Evolutionary conservation across 208 protist genomes (phyloP).

Genomic region (Sergeia podlipaevii): DNA sequence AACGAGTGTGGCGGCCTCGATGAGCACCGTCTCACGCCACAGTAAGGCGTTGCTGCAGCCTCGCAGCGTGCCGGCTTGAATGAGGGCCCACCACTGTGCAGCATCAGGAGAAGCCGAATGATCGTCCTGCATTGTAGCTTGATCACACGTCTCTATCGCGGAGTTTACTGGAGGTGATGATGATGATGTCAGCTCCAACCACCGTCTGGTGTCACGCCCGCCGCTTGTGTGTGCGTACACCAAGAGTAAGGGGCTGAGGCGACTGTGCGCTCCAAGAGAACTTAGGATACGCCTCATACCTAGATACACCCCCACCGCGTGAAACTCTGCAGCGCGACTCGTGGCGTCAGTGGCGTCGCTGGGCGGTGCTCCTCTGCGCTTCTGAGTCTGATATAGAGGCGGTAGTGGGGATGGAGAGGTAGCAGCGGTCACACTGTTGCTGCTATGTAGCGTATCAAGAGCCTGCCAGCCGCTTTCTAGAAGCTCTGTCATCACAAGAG

Average conservation of each 20-base stretch:
- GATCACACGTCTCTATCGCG: too few species aligned
- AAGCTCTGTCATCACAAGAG: neutral
- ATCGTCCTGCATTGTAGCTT: neutral
- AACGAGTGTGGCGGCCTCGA: conserved; percentile 76
- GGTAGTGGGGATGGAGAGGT: neutral
- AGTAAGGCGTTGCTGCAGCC: conserved; percentile 11
- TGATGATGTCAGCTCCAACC: neutral
- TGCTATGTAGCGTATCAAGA: neutral
- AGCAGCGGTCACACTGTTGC: neutral
- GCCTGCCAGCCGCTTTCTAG: conserved; percentile 5
- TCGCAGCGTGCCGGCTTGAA: conserved; percentile 16
- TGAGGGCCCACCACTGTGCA: neutral
- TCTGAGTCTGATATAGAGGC: conserved; percentile 1
- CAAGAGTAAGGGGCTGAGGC: conserved; percentile 47
- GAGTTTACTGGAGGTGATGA: neutral
- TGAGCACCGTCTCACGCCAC: conserved; percentile 60
- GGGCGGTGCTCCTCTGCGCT: neutral
- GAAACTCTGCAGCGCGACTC: conserved; percentile 16
- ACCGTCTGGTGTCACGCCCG: neutral
- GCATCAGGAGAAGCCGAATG: neutral
- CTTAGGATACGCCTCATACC: conserved; percentile 61
- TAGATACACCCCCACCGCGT: conserved; percentile 48
- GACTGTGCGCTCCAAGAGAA: conserved; percentile 43
- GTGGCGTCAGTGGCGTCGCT: neutral
- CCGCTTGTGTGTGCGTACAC: conserved; percentile 34